These are phyloP conservation scores for Penicilliopsis zonata DNA, from an alignment of 495 filamentous ascomycete species.

Conservation along the genomic window DNA sequence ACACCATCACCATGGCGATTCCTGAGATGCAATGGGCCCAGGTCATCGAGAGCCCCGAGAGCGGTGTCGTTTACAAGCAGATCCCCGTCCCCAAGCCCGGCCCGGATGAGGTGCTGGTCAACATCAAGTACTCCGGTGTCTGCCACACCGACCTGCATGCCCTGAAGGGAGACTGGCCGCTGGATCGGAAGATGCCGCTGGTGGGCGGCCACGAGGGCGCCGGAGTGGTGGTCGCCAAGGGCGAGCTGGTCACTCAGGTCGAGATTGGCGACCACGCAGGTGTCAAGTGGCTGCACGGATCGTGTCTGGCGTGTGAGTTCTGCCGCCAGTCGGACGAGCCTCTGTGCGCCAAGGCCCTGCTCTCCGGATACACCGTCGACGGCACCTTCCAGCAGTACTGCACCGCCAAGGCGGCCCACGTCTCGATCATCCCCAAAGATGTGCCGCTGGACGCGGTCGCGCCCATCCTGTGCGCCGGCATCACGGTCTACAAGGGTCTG, in stretches of 20 bases:
- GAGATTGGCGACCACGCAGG: constrained; percentile 59
- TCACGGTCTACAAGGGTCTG: constrained; percentile 88
- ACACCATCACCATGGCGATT: constrained; percentile 20
- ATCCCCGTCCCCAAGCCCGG: constrained; percentile 61
- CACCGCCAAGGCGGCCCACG: constrained; percentile 67
- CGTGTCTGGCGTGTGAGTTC: constrained; percentile 56
- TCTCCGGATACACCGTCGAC: constrained; percentile 66
- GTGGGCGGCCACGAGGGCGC: constrained; percentile 83
- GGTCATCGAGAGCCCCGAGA: constrained; percentile 60
- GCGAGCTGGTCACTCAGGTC: constrained; percentile 54
- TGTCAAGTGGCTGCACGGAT: constrained; percentile 73
- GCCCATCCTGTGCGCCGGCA: constrained; percentile 76
- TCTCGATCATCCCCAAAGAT: constrained; percentile 61
- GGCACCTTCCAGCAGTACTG: constrained; percentile 77
- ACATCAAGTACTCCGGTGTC: constrained; percentile 79
- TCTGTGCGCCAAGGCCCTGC: constrained; percentile 49
- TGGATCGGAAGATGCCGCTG: constrained; percentile 58
- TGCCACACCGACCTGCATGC: constrained; percentile 76
- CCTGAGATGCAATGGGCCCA: constrained; percentile 70
- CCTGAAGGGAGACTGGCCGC: constrained; percentile 71
- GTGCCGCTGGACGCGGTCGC: constrained; percentile 57
- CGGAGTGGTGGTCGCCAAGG: constrained; percentile 65
- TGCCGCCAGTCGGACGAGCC: constrained; percentile 56
- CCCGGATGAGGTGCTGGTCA: constrained; percentile 70
- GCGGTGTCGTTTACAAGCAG: constrained; percentile 57